These are phyloP conservation scores for Jackrogersella multiformis DNA, from an alignment of 495 filamentous ascomycete species.

Conservation along the genomic window DNA sequence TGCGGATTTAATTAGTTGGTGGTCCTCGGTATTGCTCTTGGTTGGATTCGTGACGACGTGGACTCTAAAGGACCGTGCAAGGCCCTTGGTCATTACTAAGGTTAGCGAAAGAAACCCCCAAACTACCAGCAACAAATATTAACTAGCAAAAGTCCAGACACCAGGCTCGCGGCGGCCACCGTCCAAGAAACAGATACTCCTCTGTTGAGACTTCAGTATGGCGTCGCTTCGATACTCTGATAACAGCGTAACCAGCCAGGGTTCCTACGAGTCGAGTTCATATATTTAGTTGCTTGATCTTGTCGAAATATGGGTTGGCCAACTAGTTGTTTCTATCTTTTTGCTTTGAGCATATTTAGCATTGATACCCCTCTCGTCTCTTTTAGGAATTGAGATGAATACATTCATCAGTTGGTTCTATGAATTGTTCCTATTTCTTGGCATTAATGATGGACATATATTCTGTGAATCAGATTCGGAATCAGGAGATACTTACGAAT, in stretches of 20 bases:
- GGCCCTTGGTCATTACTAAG: neutral
- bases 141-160: constrained; percentile 3
- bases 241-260: neutral
- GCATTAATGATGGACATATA: neutral
- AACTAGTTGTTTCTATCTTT: neutral
- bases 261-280: neutral
- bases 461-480: neutral
- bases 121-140: neutral
- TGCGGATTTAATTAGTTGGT: constrained; percentile 16
- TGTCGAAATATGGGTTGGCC: neutral
- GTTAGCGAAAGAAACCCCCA: constrained; percentile 11
- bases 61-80: constrained; percentile 22
- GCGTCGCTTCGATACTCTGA: constrained; percentile 8
- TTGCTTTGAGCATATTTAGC: constrained; percentile 16
- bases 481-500: neutral
- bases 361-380: constrained; percentile 35
- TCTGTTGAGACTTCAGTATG: constrained; percentile 1
- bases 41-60: constrained; percentile 37
- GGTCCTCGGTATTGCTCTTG: constrained; percentile 16
- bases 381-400: constrained; percentile 9
- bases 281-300: neutral
- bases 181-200: neutral
- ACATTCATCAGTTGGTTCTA: neutral
- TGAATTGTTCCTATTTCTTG: neutral
- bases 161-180: neutral